A percentile compares a stretch with the other conserved stretches of the same genome.
phyloP scores from a whole-genome alignment of 179 eudicot species.

The Beta lomatogona region DNA sequence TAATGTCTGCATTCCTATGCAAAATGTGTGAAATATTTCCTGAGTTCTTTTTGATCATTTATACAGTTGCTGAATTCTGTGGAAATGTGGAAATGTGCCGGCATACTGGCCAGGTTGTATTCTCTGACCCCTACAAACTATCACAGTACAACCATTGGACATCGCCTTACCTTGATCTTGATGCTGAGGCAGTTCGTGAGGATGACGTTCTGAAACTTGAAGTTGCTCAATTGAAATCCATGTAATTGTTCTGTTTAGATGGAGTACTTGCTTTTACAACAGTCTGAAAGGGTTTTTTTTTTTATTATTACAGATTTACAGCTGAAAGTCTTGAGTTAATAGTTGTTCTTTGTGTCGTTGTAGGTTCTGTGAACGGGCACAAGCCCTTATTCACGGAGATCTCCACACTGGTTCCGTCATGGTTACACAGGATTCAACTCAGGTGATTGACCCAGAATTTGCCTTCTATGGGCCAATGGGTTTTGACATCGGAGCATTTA shows the following conservation, averaged over 20 bases:
- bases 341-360: not conserved
- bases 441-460: slow-evolving; percentile 95
- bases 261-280: not conserved
- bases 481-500: slow-evolving; percentile 85
- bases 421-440: slow-evolving; percentile 84
- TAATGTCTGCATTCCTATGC: not conserved
- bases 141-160: slow-evolving; percentile 80
- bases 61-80: slow-evolving; percentile 85
- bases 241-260: slow-evolving; percentile 44
- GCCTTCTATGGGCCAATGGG: slow-evolving; percentile 95
- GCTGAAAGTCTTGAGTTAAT: no score
- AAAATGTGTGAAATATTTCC: not conserved
- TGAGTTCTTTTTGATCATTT: slow-evolving; percentile 17
- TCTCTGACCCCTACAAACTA: slow-evolving; percentile 89
- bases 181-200: slow-evolving; percentile 86
- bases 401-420: slow-evolving; percentile 93
- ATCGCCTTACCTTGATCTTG: slow-evolving; percentile 86
- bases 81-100: slow-evolving; percentile 93
- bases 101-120: slow-evolving; percentile 87
- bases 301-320: no score
- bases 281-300: no score
- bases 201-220: slow-evolving; percentile 77
- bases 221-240: slow-evolving; percentile 81
- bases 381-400: slow-evolving; percentile 92
- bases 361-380: slow-evolving; percentile 96